Evolutionary conservation across 495 filamentous ascomycete species (phyloP), one percentile per base, ranked within the genome.

Genomic region (Penicillium steckii): DNA sequence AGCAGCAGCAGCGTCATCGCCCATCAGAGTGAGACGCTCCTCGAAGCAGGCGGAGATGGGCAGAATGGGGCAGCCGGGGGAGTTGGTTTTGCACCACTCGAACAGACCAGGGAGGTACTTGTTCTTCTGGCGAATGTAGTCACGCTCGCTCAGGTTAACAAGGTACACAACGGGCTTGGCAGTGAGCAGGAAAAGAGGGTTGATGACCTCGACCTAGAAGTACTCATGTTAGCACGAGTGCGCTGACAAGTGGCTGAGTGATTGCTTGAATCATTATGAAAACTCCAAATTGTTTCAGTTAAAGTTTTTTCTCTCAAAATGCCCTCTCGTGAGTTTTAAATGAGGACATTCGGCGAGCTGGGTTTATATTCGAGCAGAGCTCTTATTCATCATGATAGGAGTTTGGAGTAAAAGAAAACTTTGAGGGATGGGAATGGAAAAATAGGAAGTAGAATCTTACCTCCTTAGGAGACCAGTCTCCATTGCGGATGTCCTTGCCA

Each of bases 41-140:
- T 97, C 95, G 60, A 96, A 94, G 22, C 76, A 84, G 44, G 95
- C 85, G 1, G 94, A 97, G 66, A 99, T 83, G 40, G 94, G 95
- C 40, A 99, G 86, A 62, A 97, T 86, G 27, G 91, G 86, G 61
- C 96, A 91, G 44, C 91, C 92, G 23, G 83, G 66, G 2, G 91
- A 89, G 72, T 97, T 79, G 60, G 87, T 81, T 73, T 97, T 93
- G 73, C 97, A 83, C 93, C 94, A 97, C 62, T 89, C 84, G 57
- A 86, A 87, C 63, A 99, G 87, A 76, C 91, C 91, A 55, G 87
- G 79, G 13, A 97, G 86, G 78, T 97, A 85, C 85, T 97, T 97
- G 83, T 97, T 99, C 85, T 97, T 97, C 79, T 97, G 92, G 61
- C 94, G 88, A 72, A 97, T 88, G 72, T 93, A 99, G 73, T 97